Evolutionary conservation across 1,284 basidiomycete genomes (phyloP), one percentile per base, ranked within the genome.

Genomic region (Ustilago loliicola): DNA sequence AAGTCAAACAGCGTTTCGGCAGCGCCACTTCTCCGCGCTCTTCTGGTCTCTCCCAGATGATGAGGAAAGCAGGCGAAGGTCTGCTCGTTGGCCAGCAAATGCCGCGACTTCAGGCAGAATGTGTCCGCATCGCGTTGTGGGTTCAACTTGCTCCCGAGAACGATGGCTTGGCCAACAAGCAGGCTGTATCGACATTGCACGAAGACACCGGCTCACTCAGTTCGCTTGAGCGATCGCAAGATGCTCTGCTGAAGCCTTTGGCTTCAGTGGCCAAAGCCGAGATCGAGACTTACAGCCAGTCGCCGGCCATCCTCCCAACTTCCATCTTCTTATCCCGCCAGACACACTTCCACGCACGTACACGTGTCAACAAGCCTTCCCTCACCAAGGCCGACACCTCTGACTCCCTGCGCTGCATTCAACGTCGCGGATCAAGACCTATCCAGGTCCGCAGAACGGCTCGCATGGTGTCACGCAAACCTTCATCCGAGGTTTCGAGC

Each of bases 261-360:
- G 51, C 67, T 4, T 69, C 62, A 32, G 57, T 79, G 5, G 68
- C 77, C 34, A 68, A 75, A 30, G 68, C 72, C 32, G 77, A 79
- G 52, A 71, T 79, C 42, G 77, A 79, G 45, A 79, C 77, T 0
- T 75, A 75, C 63, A 79, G 77, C 54, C 77, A 74, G 32, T 62
- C 77, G 2, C 62, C 68, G 4, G 50, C 68, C 21, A 70, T 79
- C 38, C 68, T 79, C 19, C 77, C 77, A 0, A 47, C 61, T 3
- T 72, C 77, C 21, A 67, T 79, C 54, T 75, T 68, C 36, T 53
- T 74, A 10, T 79, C 77, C 23, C 72, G 72, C 13, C 77, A 79
- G 52, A 70, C 59, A 30, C 71, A 64, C 66, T 79, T 79, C 57
- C 65, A 71, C 57, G 54, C 54, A n/a, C 71, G 71, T 8, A 40